Conservation (phyloP, 148 eudicot genomes). For the Vaccinium corymbosum region DNA sequence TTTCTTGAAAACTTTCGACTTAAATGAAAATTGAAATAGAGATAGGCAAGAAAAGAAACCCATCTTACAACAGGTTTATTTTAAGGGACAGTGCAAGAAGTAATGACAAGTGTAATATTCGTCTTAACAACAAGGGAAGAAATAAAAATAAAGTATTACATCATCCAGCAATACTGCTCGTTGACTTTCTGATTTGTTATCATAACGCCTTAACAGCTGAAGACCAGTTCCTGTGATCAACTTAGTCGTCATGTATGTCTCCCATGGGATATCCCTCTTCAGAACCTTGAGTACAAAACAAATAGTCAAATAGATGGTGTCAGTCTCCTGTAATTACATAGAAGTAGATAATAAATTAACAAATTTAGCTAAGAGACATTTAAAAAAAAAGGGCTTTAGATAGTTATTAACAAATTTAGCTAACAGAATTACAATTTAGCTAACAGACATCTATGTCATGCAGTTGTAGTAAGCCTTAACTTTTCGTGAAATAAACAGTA, state of each 20-base stretch:
- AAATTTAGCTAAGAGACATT: too few relatives aligned
- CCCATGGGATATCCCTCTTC: constrained; percentile 95
- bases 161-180: constrained; percentile 83
- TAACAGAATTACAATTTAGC: neutral
- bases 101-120: neutral
- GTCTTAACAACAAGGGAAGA: neutral
- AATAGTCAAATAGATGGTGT: neutral
- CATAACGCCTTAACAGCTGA: constrained; percentile 85
- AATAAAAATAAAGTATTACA: constrained; percentile 32
- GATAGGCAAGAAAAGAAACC: neutral
- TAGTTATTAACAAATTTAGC: too few relatives aligned
- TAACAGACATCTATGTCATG: neutral
- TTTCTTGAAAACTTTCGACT: neutral
- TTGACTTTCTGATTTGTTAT: constrained; percentile 65
- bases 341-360: too few relatives aligned
- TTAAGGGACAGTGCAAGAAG: neutral
- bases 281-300: constrained; percentile 49
- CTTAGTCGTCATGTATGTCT: constrained; percentile 92
- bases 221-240: constrained; percentile 79
- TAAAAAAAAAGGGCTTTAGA: neutral
- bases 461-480: neutral
- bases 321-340: neutral
- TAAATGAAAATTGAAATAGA: neutral
- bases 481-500: neutral
- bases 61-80: neutral